These are phyloP conservation scores for Seiridium unicorne DNA, from an alignment of 2,329 filamentous ascomycete species.

Conservation along the genomic window DNA sequence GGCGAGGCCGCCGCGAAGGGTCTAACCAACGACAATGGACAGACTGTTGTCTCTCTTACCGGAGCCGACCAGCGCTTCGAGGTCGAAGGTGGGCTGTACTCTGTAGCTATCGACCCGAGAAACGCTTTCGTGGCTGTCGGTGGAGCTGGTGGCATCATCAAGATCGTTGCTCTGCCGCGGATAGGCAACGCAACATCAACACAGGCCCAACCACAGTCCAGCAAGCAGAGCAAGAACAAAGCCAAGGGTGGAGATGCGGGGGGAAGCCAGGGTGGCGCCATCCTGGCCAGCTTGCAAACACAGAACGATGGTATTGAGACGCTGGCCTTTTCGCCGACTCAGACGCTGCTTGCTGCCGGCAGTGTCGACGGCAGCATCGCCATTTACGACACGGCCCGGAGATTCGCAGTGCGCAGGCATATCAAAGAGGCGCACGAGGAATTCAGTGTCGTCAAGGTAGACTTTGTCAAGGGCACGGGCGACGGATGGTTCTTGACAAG, in stretches of 20 bases:
- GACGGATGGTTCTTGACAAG: slow-evolving; percentile 73
- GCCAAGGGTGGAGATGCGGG: slow-evolving; percentile 37
- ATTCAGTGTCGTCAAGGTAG: slow-evolving; percentile 88
- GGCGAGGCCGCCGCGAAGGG: slow-evolving; percentile 66
- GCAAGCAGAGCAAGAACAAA: slow-evolving; percentile 31
- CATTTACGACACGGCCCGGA: slow-evolving; percentile 81
- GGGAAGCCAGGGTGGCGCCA: slow-evolving; percentile 48
- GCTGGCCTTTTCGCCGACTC: slow-evolving; percentile 36
- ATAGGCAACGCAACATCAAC: slow-evolving; percentile 29
- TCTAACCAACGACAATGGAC: slow-evolving; percentile 50
- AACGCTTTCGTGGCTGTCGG: slow-evolving; percentile 81
- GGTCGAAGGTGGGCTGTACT: slow-evolving; percentile 89
- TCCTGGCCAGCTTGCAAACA: slow-evolving; percentile 79
- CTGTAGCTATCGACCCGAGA: slow-evolving; percentile 77
- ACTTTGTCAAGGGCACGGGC: slow-evolving; percentile 65
- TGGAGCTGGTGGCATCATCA: slow-evolving; percentile 82
- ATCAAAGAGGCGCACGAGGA: slow-evolving; percentile 82
- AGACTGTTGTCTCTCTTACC: slow-evolving; percentile 74
- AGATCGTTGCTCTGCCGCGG: slow-evolving; percentile 80
- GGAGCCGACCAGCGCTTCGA: slow-evolving; percentile 84
- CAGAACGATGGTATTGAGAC: slow-evolving; percentile 50
- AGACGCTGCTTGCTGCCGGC: slow-evolving; percentile 59
- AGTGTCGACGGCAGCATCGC: slow-evolving; percentile 77
- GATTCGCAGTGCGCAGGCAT: slow-evolving; percentile 82
- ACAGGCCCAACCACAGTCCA: slow-evolving; percentile 20